phyloP scores from a whole-genome alignment of 2,329 filamentous ascomycete genomes.

The Sporothrix humicola region DNA sequence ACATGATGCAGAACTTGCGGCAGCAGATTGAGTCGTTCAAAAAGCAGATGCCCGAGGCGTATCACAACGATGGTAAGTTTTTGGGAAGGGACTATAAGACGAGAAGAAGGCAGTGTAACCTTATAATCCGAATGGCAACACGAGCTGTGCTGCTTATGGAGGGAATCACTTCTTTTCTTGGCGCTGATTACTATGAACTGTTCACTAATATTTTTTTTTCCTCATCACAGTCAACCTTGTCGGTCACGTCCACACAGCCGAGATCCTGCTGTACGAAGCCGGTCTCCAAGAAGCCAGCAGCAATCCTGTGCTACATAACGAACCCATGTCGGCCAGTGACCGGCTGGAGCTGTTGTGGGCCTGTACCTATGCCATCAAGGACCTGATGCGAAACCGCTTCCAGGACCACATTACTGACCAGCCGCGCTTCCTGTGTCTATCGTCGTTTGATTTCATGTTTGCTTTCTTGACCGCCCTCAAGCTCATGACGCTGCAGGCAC shows the following conservation, averaged over 20 bases:
- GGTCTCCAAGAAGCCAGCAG: constrained; percentile 50
- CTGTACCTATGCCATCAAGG: constrained; percentile 50
- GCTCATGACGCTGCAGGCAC: constrained; percentile 52
- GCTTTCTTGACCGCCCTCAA: constrained; percentile 54
- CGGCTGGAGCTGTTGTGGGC: constrained; percentile 55
- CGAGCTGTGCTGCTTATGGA: not conserved
- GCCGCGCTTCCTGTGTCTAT: constrained; percentile 52
- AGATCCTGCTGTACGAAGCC: constrained; percentile 56
- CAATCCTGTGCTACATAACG: constrained; percentile 35
- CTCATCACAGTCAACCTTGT: constrained; percentile 47
- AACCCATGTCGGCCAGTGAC: constrained; percentile 46
- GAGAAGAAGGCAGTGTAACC: not conserved
- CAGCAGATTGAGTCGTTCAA: constrained; percentile 49
- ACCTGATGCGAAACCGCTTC: constrained; percentile 48
- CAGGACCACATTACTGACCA: constrained; percentile 38
- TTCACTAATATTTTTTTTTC: constrained; percentile 2
- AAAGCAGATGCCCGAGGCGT: constrained; percentile 28
- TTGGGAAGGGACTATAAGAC: not conserved
- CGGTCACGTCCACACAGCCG: constrained; percentile 52
- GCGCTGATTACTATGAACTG: not conserved
- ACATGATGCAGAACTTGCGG: constrained; percentile 53
- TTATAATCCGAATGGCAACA: not conserved
- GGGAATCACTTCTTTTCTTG: not conserved
- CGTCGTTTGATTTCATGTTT: constrained; percentile 55
- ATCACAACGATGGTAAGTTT: constrained; percentile 29